Conservation (phyloP, 495 filamentous ascomycete species). For the Amniculicola lignicola region DNA sequence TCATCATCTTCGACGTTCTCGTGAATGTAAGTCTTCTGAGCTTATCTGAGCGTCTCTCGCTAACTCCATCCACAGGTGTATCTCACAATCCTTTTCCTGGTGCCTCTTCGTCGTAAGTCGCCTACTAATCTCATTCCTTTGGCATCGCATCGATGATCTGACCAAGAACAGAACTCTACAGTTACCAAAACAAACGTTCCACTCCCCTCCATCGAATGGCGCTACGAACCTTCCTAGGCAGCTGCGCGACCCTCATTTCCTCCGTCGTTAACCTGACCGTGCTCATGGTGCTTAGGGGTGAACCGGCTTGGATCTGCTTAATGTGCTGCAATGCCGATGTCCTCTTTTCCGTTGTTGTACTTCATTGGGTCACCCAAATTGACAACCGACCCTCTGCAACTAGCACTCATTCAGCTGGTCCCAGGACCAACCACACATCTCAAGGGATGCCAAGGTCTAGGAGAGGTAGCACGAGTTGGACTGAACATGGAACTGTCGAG, state of each 20-base stretch:
- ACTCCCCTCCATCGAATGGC: conserved; percentile 44
- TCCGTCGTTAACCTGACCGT: conserved; percentile 54
- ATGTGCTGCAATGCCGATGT: conserved; percentile 58
- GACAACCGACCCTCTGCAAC: conserved; percentile 38
- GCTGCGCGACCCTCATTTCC: conserved; percentile 47
- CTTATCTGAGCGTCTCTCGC: neutral
- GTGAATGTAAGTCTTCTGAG: conserved; percentile 45
- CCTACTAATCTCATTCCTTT: neutral
- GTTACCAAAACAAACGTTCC: conserved; percentile 43
- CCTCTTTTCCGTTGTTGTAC: conserved; percentile 51
- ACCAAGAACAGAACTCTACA: conserved; percentile 40
- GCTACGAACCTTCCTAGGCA: conserved; percentile 50
- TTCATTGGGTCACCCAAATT: conserved; percentile 54
- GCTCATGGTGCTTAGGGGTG: conserved; percentile 50
- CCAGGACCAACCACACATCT: neutral
- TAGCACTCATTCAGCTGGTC: neutral
- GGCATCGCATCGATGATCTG: neutral
- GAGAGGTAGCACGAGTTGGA: neutral
- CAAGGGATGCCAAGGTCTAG: neutral
- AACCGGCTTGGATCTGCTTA: conserved; percentile 56
- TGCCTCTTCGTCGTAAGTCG: conserved; percentile 47
- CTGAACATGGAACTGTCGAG: neutral
- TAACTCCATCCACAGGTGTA: conserved; percentile 44
- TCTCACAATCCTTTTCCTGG: conserved; percentile 51
- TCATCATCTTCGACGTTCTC: conserved; percentile 50